phyloP scores from a whole-genome alignment of 2,329 filamentous ascomycete species.

The Penicillium brevicompactum region DNA sequence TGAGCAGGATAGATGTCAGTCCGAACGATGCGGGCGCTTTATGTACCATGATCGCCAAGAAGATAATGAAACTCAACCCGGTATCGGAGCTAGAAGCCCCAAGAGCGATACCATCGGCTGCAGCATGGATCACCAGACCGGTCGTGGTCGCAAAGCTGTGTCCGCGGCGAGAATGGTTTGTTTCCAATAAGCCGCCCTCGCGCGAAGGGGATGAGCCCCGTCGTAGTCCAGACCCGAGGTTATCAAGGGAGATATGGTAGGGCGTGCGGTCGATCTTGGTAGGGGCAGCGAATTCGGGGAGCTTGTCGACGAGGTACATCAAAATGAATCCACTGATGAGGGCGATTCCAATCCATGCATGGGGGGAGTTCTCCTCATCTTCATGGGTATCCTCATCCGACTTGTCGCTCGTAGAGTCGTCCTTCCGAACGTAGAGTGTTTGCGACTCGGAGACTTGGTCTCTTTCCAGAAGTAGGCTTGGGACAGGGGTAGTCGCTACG shows the following conservation, averaged over 20 bases:
- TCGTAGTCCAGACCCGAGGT: constrained; percentile 63
- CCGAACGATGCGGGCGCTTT: constrained; percentile 97
- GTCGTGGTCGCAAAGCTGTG: constrained; percentile 78
- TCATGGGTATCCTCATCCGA: constrained; percentile 32
- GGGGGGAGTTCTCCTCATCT: constrained; percentile 54
- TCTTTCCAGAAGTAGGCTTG: constrained; percentile 17
- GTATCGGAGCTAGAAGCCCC: constrained; percentile 83
- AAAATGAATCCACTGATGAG: constrained; percentile 86
- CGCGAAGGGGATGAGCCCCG: constrained; percentile 45
- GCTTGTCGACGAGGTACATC: constrained; percentile 93
- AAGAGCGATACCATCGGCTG: constrained; percentile 92
- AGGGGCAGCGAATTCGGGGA: constrained; percentile 72
- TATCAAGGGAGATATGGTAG: constrained; percentile 85
- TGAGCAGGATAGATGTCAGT: constrained; percentile 83
- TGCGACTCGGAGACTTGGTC: constrained; percentile 9
- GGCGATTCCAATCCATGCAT: constrained; percentile 83
- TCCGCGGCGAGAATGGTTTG: constrained; percentile 40
- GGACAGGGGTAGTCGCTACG: constrained; percentile 9
- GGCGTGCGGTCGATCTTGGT: constrained; percentile 67
- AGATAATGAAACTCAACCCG: constrained; percentile 85
- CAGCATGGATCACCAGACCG: constrained; percentile 93
- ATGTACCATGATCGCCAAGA: constrained; percentile 95
- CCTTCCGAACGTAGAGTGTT: constrained; percentile 27
- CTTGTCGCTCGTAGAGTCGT: constrained; percentile 38
- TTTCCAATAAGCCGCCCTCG: constrained; percentile 41